Conservation (phyloP, 179 eudicot genomes). For the Drosera spatulata region DNA sequence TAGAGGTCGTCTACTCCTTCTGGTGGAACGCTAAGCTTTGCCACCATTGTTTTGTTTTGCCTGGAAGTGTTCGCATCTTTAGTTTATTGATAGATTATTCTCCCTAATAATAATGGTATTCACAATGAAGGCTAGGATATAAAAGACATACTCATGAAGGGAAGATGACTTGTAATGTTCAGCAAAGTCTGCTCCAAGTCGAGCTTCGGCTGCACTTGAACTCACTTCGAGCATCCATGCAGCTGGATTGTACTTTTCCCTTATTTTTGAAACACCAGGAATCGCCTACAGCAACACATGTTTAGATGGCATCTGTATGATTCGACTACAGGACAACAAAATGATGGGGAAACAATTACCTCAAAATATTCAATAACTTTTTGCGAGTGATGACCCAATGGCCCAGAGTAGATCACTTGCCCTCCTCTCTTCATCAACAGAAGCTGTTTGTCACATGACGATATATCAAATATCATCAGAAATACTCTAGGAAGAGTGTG, state of each 20-base stretch:
- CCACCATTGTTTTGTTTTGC: slow-evolving; percentile 53
- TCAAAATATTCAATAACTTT: slow-evolving; percentile 77
- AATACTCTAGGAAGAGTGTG: not conserved
- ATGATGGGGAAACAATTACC: slow-evolving; percentile 24
- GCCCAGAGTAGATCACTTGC: slow-evolving; percentile 85
- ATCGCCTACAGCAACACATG: slow-evolving; percentile 1
- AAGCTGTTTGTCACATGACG: slow-evolving; percentile 22
- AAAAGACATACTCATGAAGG: slow-evolving; percentile 49
- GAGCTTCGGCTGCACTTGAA: slow-evolving; percentile 5
- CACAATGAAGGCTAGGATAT: not conserved
- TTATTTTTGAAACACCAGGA: slow-evolving; percentile 7
- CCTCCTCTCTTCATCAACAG: slow-evolving; percentile 94
- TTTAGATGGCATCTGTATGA: too few species aligned
- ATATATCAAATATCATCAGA: not conserved
- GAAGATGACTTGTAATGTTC: slow-evolving; percentile 64
- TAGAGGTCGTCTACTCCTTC: slow-evolving; percentile 58
- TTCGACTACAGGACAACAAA: not conserved
- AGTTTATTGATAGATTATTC: too few species aligned
- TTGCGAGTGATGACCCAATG: slow-evolving; percentile 72
- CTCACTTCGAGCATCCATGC: slow-evolving; percentile 14
- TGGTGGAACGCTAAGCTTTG: slow-evolving; percentile 51
- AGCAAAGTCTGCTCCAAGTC: slow-evolving; percentile 37
- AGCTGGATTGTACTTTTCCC: slow-evolving; percentile 6
- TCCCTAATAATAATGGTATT: too few species aligned
- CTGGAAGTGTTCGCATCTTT: slow-evolving; percentile 21